phyloP scores from a whole-genome alignment of 805 yeast genomes.

The Aciculoconidium aculeatum region DNA sequence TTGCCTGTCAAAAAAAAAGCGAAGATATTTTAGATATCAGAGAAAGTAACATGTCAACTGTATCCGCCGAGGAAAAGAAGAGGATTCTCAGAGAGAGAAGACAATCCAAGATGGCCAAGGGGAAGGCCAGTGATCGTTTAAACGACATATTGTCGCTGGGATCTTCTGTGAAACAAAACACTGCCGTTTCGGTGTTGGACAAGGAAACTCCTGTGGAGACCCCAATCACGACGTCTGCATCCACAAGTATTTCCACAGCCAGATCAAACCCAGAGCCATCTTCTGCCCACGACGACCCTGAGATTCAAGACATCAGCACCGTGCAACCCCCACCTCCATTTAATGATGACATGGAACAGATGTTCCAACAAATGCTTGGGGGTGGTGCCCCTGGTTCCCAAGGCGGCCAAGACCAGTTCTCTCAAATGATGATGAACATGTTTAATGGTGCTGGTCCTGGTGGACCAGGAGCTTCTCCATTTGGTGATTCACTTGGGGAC shows the following conservation, averaged over 20 bases:
- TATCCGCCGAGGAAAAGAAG: slow-evolving; percentile 54
- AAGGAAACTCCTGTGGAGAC: too few species aligned
- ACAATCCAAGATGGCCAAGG: slow-evolving; percentile 54
- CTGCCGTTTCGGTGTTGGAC: slow-evolving; percentile 33
- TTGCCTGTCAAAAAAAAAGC: neutral
- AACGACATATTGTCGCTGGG: slow-evolving; percentile 38
- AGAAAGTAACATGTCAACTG: slow-evolving; percentile 28
- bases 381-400: slow-evolving; percentile 8
- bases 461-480: neutral
- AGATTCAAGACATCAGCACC: slow-evolving; percentile 28
- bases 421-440: slow-evolving; percentile 30
- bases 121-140: slow-evolving; percentile 49
- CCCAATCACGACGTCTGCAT: neutral
- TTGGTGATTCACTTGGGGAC: slow-evolving; percentile 6
- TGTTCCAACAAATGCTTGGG: slow-evolving; percentile 28
- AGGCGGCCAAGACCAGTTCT: slow-evolving; percentile 19
- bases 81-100: slow-evolving; percentile 56
- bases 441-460: slow-evolving; percentile 9
- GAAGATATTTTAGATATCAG: neutral
- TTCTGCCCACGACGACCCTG: slow-evolving; percentile 32
- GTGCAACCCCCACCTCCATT: slow-evolving; percentile 7
- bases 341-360: slow-evolving; percentile 26
- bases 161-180: slow-evolving; percentile 27
- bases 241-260: neutral
- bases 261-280: slow-evolving; percentile 2